Evolutionary conservation across 352 stramenopile species (phyloP), one percentile per base, ranked within the genome.

Genomic region (Nothophytophthora sp.): DNA sequence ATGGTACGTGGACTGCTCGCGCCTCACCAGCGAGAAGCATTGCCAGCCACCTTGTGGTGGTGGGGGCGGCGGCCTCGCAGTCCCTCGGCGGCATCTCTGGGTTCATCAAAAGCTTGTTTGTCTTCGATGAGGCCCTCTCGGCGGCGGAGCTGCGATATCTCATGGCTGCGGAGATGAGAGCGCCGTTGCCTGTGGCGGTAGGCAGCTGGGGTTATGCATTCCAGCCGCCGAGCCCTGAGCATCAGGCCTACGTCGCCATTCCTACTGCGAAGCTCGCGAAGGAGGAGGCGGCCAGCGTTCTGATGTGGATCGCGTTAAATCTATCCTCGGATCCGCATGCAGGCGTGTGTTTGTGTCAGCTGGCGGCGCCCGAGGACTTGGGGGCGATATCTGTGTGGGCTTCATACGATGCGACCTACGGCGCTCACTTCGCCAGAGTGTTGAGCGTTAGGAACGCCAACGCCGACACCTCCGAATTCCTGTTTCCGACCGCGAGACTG

Each of bases 61-160:
- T 36, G 22, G 61, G 44, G 24, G 20, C 25, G 39, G 60, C 36
- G 18, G 27, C 8, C 16, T 11, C 30, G 2, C 35, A 59, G 5
- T 47, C 45, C 7, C 43, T 69, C 18, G 30, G 20, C 10, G 70
- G 76, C 2, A 61, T 84, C 33, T 58, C 63, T 24, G 67, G 70
- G 3, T 38, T 52, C 9, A 30, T 87, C 11, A 73, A 70, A 30
- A 64, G 45, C 35, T 42, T 81, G 29, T 87, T 87, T 60, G 32
- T 59, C 19, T 85, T 73, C 28, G 70, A 79, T 44, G 39, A 54
- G 15, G 58, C 66, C 24, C 41, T 87, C 13, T 72, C 52, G 4
- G 12, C 58, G 18, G 67, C 39, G 8, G 68, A 87, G 48, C 40
- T 83, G 3, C 42, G n/a, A 12, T 79, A 67, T 55, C 52, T 84